Percentiles rank a stretch among this genome's conserved stretches.
phyloP scores from a whole-genome alignment of 768 basidiomycete genomes.

The Rhizopogon rudus region DNA sequence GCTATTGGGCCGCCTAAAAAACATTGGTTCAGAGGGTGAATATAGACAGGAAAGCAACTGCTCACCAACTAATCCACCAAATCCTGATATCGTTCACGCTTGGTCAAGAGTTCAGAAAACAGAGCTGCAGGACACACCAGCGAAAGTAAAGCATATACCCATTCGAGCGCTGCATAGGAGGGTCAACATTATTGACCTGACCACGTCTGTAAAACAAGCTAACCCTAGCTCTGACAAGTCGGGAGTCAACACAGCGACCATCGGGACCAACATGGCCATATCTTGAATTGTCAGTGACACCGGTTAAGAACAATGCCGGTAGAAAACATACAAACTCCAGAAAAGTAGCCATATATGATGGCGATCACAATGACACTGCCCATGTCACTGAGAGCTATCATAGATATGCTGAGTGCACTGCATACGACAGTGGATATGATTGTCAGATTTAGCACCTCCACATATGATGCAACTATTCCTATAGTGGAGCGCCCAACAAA shows the following conservation, averaged over 20 bases:
- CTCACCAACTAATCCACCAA: conserved; percentile 18
- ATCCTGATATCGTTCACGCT: conserved; percentile 7
- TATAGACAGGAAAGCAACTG: background rate
- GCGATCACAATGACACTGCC: conserved; percentile 38
- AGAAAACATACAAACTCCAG: conserved; percentile 34
- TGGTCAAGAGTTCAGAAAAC: too few relatives aligned
- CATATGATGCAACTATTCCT: conserved; percentile 29
- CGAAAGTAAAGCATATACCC: conserved; percentile 44
- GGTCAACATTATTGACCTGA: background rate
- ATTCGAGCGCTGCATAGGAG: conserved; percentile 25
- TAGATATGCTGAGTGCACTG: conserved; percentile 38
- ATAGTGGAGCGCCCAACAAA: conserved; percentile 44
- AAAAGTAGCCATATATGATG: conserved; percentile 44
- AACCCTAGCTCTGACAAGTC: conserved; percentile 49
- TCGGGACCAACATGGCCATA: conserved; percentile 35
- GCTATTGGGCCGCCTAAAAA: conserved; percentile 47
- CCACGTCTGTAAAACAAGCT: background rate
- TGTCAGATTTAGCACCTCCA: conserved; percentile 41
- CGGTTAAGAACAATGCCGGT: too few relatives aligned
- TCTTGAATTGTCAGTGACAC: conserved; percentile 17
- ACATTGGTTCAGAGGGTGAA: conserved; percentile 25
- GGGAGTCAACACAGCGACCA: conserved; percentile 40
- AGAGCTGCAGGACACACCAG: conserved; percentile 21
- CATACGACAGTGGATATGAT: conserved; percentile 30
- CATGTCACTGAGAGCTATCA: conserved; percentile 34